phyloP scores from a whole-genome alignment of 1,284 basidiomycete species.

The Sparassis latifolia region DNA sequence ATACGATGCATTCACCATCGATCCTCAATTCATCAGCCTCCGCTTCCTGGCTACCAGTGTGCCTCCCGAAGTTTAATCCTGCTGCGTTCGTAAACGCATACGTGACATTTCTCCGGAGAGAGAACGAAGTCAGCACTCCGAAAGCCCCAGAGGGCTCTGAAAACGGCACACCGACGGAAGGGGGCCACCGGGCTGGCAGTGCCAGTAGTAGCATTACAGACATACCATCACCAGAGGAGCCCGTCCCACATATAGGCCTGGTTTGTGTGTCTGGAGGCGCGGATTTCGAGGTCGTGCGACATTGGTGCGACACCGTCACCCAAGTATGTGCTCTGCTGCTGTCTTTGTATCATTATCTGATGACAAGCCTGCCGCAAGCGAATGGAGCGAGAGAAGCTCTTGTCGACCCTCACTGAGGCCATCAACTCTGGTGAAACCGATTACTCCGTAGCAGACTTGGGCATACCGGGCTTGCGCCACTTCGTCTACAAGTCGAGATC shows the following conservation, averaged over 20 bases:
- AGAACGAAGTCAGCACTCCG: not conserved
- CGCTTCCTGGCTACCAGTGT: slow-evolving; percentile 92
- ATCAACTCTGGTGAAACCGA: slow-evolving; percentile 45
- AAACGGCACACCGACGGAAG: not conserved
- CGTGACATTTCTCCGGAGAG: slow-evolving; percentile 60
- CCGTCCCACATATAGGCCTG: slow-evolving; percentile 33
- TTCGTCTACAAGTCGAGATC: slow-evolving; percentile 91
- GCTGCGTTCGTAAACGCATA: slow-evolving; percentile 92
- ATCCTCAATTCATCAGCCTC: slow-evolving; percentile 67
- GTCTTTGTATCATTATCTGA: not conserved
- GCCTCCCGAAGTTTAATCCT: slow-evolving; percentile 92
- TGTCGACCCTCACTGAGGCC: slow-evolving; percentile 42
- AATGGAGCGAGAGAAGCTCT: slow-evolving; percentile 52
- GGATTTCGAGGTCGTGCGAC: slow-evolving; percentile 63
- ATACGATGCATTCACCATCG: slow-evolving; percentile 68
- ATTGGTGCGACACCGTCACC: slow-evolving; percentile 64
- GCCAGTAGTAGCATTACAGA: not conserved
- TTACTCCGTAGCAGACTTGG: slow-evolving; percentile 66
- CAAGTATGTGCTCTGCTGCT: slow-evolving; percentile 36
- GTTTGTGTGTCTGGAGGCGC: slow-evolving; percentile 63
- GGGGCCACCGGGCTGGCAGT: slow-evolving; percentile 14
- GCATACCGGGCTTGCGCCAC: slow-evolving; percentile 85
- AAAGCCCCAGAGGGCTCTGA: not conserved
- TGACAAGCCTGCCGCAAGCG: slow-evolving; percentile 34
- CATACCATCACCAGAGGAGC: slow-evolving; percentile 21